Base-by-base conservation (phyloP, 2,329 filamentous ascomycete genomes). In the Aspergillus sp. region DNA sequence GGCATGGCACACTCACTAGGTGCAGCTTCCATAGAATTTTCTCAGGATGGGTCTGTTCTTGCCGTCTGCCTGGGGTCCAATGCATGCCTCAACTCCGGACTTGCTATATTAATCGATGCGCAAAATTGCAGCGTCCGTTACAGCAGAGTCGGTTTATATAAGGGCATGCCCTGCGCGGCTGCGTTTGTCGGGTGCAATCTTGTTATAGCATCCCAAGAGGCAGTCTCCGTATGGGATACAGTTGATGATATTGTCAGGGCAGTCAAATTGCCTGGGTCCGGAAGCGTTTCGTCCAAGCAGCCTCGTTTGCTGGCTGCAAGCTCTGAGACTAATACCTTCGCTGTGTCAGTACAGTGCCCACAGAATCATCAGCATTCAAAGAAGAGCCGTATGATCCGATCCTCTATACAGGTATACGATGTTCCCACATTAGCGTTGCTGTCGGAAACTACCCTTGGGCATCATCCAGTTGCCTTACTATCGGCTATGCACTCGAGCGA, bases 11-110 rank as follows among this genome's bases (percentile, higher is more conserved):
- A 77, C 4, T 57, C 72, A 8, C 62, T 79, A 11, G 73, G 74
- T 10, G 84, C 86, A 60, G 91, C 90, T 13, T 86, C 85, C 48
- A 75, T 97, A 42, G 82, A 88, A 23, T 96, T 91, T 72, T 96
- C 92, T 0, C 86, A 91, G 64, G 92, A 96, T 72, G 91, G 91
- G 1, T 96, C 92, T 11, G 86, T 90, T 2, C 79, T 96, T n/a
- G 92, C 91, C 54, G 87, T 88, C 51, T 80, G 78, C 54, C 64
- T 78, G 59, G 73, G 75, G 32, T 71, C 70, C 4, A 57, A 62
- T 15, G 66, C 83, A 32, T 78, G 79, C 30, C 72, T 78, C 8
- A 82, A 85, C 52, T 79, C 84, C 5, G 87, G 88, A 5, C 80
- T 88, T 15, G 82, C 96, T 10, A 87, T 95, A 68, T 82, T 96